Percentiles rank a stretch among this genome's conserved stretches.
Evolutionary conservation across 345 rosid species (phyloP).

Genomic region (Leavenworthia alabamica): DNA sequence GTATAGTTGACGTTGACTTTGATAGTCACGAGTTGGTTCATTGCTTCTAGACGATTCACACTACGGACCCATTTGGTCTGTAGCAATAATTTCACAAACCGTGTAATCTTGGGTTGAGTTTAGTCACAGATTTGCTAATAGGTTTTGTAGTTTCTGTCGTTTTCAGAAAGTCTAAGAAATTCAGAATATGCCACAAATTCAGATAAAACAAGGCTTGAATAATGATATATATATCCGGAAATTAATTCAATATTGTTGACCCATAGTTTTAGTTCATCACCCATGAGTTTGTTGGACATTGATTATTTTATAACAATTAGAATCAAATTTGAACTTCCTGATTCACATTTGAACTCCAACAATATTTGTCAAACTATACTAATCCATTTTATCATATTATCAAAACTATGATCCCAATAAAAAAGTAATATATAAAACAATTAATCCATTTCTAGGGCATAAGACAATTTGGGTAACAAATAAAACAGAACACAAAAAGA

Average conservation of each 20-base stretch:
- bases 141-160: not conserved
- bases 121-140: not conserved
- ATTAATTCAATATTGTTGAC: not conserved
- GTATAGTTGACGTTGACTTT: conserved; percentile 16
- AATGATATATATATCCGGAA: no score
- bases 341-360: not conserved
- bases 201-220: not conserved
- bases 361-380: not conserved
- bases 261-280: not conserved
- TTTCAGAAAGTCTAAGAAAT: not conserved
- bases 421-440: no score
- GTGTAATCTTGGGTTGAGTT: not conserved
- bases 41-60: not conserved
- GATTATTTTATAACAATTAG: not conserved
- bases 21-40: conserved; percentile 2
- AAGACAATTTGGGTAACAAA: not conserved
- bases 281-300: not conserved
- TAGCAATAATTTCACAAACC: conserved; percentile 13
- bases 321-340: not conserved
- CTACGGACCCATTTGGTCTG: not conserved
- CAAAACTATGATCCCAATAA: no score
- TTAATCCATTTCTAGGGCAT: no score
- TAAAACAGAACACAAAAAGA: not conserved
- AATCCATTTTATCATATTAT: not conserved
- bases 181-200: not conserved